phyloP scores from a whole-genome alignment of 371 early-diverging fungal species.

The Mucor irregularis region DNA sequence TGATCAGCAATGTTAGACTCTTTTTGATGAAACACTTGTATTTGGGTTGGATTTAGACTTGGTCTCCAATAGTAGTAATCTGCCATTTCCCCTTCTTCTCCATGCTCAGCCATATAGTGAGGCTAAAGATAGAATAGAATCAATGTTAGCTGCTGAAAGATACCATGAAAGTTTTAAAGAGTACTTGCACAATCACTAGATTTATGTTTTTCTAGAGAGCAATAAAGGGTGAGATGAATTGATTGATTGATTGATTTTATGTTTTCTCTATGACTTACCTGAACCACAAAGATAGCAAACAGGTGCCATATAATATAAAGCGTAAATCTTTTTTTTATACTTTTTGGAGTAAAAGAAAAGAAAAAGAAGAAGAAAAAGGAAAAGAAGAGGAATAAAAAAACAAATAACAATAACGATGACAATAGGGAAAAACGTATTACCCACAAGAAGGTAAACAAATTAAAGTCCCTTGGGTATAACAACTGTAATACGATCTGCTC shows the following conservation, averaged over 20 bases:
- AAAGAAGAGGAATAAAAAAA: not conserved
- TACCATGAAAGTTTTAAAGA: too few relatives aligned
- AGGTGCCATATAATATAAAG: not conserved
- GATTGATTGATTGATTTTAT: not conserved
- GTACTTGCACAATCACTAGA: constrained; percentile 25
- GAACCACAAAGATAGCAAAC: constrained; percentile 21
- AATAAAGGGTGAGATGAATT: not conserved
- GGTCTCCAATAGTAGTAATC: too few relatives aligned
- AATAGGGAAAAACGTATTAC: not conserved
- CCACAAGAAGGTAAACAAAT: not conserved
- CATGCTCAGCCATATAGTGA: too few relatives aligned
- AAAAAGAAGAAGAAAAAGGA: not conserved
- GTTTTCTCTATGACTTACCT: constrained; percentile 6
- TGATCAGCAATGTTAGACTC: too few relatives aligned
- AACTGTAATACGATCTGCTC: constrained; percentile 56
- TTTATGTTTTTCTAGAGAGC: constrained; percentile 16
- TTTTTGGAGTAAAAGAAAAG: not conserved
- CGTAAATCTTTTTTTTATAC: not conserved
- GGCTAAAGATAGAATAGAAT: too few relatives aligned
- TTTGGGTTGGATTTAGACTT: too few relatives aligned
- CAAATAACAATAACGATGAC: not conserved
- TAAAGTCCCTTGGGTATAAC: constrained; percentile 60
- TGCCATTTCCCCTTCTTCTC: too few relatives aligned
- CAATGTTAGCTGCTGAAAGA: too few relatives aligned
- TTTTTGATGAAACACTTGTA: too few relatives aligned